Conservation (phyloP, 345 rosid species). For the Acer saccharum region DNA sequence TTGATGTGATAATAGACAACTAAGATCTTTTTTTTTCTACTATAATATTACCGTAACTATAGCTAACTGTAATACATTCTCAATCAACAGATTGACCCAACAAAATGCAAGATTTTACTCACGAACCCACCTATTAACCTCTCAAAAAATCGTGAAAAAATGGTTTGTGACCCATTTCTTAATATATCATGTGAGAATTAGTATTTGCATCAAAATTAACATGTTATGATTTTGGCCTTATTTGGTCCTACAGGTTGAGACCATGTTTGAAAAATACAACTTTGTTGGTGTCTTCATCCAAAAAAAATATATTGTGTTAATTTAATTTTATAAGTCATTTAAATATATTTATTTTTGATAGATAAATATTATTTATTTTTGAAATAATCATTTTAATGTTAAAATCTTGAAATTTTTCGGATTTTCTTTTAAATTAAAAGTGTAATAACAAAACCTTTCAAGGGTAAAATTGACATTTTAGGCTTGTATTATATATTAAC, state of each 20-base stretch:
- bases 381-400: no score
- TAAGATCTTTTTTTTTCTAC: neutral
- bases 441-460: no score
- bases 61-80: neutral
- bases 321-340: no score
- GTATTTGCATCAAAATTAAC: neutral
- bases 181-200: neutral
- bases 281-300: constrained; percentile 96
- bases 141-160: constrained; percentile 83
- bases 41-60: neutral
- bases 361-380: no score
- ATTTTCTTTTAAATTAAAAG: no score
- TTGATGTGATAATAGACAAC: constrained; percentile 1
- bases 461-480: no score
- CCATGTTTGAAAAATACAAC: constrained; percentile 97
- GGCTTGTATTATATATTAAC: no score
- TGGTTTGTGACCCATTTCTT: constrained; percentile 48
- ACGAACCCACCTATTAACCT: constrained; percentile 97
- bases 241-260: constrained; percentile 67
- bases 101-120: constrained; percentile 92
- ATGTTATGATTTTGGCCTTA: constrained; percentile 12
- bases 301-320: constrained; percentile 6
- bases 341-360: no score
- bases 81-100: constrained; percentile 66
- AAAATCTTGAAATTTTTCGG: no score